Base-by-base conservation (phyloP, 2,329 filamentous ascomycete genomes). In the Exutisphaerella laricina region DNA sequence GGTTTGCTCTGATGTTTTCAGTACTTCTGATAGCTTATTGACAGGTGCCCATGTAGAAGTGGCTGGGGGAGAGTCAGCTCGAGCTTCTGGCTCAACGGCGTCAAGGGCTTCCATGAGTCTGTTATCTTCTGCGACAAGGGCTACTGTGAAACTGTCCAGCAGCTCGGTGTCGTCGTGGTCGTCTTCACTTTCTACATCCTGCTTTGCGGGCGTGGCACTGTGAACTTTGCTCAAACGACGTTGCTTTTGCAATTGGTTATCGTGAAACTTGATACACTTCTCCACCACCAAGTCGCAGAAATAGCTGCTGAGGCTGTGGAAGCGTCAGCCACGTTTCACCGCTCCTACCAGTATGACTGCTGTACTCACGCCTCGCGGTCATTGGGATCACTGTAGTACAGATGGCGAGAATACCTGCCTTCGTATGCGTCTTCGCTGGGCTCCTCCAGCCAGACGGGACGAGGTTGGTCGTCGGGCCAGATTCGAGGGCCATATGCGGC, bases 191-290 rank as follows among this genome's bases (percentile, higher is more conserved):
- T 23, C 20, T 20, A 22, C 33, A 16, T 35, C 18, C 17, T 35
- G 17, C 33, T 35, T 35, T 13, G 33, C 23, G 8, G 33, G 33
- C n/a, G 33, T 35, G 8, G 20, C 33, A 22, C 12, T 35, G 9
- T 21, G 17, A 9, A 35, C 33, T 35, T 23, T 31, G 28, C 28
- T 33, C 18, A 23, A 16, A 5, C 21, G 38, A 29, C 40, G 30
- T 36, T 34, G 35, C 22, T 43, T 43, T 25, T 47, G 45, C 22
- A 47, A 25, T 21, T 47, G 45, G 29, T 47, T 47, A 36, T 43
- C 41, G 32, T 47, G 45, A 37, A 43, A 47, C 20, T 47, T 47
- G 36, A 42, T 39, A 32, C 45, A 47, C 29, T 47, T 47, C 26
- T 47, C 45, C 7, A 47, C 45, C 10, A 47, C 45, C n/a, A 47